Conservation (phyloP, 441 rosid genomes). For the Eutrema salsugineum region DNA sequence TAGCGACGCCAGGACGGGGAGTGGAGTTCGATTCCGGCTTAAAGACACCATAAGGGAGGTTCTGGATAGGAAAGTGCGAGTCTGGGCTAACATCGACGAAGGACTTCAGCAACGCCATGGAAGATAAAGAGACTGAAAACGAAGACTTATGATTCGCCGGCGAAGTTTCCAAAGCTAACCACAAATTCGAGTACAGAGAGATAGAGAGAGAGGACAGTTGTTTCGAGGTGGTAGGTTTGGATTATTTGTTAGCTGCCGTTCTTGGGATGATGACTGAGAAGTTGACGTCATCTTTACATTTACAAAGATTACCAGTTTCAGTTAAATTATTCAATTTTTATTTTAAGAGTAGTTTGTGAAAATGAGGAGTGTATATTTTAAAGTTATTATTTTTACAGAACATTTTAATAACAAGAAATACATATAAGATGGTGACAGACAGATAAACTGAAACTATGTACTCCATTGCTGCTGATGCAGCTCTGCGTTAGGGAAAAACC, state of each 20-base stretch:
- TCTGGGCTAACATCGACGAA: slow-evolving; percentile 61
- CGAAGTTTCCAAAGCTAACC: slow-evolving; percentile 6
- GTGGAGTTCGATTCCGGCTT: slow-evolving; percentile 42
- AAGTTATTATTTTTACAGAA: slow-evolving; percentile 13
- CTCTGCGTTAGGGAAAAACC: slow-evolving; percentile 15
- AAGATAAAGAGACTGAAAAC: not conserved
- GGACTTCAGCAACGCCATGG: slow-evolving; percentile 61
- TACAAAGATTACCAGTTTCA: not conserved
- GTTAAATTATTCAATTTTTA: not conserved
- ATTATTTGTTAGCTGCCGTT: slow-evolving; percentile 16
- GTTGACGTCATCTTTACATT: slow-evolving; percentile 18
- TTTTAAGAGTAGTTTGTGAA: not conserved
- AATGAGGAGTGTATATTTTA: not conserved
- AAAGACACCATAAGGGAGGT: slow-evolving; percentile 91
- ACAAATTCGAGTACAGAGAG: slow-evolving; percentile 1
- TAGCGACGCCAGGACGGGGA: slow-evolving; percentile 78
- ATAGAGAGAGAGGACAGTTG: not conserved
- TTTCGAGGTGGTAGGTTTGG: slow-evolving; percentile 16
- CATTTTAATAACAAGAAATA: slow-evolving; percentile 7
- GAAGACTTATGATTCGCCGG: slow-evolving; percentile 11
- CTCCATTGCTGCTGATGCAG: slow-evolving; percentile 21
- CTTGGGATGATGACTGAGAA: slow-evolving; percentile 15
- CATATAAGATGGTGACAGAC: not conserved
- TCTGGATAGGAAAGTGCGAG: slow-evolving; percentile 94
- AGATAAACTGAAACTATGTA: slow-evolving; percentile 22